These are phyloP conservation scores for Gastrolobium villosum DNA, from an alignment of 306 rosid genomes.

Conservation along the genomic window DNA sequence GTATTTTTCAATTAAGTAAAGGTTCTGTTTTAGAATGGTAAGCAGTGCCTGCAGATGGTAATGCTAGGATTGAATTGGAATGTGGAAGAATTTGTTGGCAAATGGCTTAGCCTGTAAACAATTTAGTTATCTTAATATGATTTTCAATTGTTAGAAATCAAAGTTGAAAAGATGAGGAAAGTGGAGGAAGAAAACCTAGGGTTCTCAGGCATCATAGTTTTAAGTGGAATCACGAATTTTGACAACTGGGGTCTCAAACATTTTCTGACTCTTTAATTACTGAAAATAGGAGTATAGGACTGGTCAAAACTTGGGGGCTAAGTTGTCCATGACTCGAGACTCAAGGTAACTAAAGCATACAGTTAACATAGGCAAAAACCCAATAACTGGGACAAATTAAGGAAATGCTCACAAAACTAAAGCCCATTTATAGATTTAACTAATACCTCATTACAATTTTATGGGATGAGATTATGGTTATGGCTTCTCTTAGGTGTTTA, in stretches of 20 bases:
- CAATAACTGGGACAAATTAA: constrained; percentile 15
- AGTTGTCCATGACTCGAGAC: neutral
- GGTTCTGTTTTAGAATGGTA: constrained; percentile 33
- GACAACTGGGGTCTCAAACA: constrained; percentile 1
- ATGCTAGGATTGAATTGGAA: constrained; percentile 36
- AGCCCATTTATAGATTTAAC: neutral
- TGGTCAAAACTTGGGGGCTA: constrained; percentile 3
- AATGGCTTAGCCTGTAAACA: neutral
- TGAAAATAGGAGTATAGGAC: constrained; percentile 6
- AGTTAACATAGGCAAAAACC: neutral
- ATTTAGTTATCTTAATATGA: constrained; percentile 7
- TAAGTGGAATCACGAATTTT: constrained; percentile 19
- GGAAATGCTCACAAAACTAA: constrained; percentile 25
- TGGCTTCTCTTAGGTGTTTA: constrained; percentile 23
- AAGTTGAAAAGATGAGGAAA: constrained; percentile 23
- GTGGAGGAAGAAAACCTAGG: neutral
- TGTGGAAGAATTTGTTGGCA: constrained; percentile 13
- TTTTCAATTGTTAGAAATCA: constrained; percentile 13
- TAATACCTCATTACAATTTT: neutral
- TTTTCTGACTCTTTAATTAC: constrained; percentile 22
- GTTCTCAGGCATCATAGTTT: constrained; percentile 33
- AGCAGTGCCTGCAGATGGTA: constrained; percentile 13
- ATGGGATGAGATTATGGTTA: neutral
- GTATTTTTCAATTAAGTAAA: constrained; percentile 20
- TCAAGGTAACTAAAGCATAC: constrained; percentile 19